These are phyloP conservation scores for Oryza australiensis DNA, from an alignment of 176 grass and related monocot species.

Conservation along the genomic window DNA sequence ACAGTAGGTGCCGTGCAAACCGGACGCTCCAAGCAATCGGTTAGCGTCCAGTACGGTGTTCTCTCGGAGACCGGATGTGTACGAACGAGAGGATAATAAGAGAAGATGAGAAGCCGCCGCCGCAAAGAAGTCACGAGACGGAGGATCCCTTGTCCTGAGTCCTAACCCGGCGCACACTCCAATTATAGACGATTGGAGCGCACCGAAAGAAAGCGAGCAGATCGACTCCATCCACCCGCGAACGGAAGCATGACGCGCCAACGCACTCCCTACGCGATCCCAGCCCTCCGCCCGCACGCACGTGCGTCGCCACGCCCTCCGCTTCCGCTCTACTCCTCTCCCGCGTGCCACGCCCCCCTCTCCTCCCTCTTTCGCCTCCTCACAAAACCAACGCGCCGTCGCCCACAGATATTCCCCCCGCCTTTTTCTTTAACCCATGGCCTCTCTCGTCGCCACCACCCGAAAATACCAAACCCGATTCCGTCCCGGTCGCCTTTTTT, in stretches of 20 bases:
- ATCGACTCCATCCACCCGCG: neutral
- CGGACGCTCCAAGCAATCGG: no score
- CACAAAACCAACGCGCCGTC: constrained; percentile 7
- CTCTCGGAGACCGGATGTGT: neutral
- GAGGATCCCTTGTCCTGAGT: no score
- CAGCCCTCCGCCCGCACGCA: neutral
- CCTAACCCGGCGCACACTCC: neutral
- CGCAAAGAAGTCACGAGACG: neutral
- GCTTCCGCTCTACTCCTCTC: no score
- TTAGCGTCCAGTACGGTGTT: no score
- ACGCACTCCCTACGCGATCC: constrained; percentile 20
- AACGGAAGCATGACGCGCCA: neutral
- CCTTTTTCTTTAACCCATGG: neutral
- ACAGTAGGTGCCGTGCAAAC: no score
- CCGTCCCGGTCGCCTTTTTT: no score
- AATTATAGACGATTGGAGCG: neutral
- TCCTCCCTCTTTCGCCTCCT: neutral
- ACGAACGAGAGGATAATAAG: neutral
- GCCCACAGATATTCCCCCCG: constrained; percentile 53
- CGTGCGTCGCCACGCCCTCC: neutral
- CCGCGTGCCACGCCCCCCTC: no score
- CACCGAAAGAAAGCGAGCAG: constrained; percentile 8
- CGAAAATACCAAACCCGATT: no score
- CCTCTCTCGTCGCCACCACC: neutral
- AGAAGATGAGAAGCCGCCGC: neutral